A percentile compares a stretch with the other conserved stretches of the same genome.
Evolutionary conservation across 345 rosid species (phyloP).

Genomic region (Noccaea bulbosa): DNA sequence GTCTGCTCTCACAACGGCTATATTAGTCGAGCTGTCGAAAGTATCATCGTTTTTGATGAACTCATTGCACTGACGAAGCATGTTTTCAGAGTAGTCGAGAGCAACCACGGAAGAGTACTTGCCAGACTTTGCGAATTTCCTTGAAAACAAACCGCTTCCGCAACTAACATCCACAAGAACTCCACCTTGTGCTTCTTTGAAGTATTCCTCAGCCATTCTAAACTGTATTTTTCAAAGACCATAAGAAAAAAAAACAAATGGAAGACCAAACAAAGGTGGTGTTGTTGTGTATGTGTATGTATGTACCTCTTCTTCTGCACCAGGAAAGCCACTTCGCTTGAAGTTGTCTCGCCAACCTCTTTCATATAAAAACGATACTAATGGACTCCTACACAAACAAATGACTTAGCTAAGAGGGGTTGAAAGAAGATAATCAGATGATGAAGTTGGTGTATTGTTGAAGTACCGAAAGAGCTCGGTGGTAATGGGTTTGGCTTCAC

Average conservation of each 20-base stretch:
- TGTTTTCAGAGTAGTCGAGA: slow-evolving; percentile 92
- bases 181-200: slow-evolving; percentile 78
- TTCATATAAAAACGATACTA: slow-evolving; percentile 90
- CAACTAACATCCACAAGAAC: slow-evolving; percentile 91
- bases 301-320: slow-evolving; percentile 86
- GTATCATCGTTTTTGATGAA: slow-evolving; percentile 69
- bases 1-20: slow-evolving; percentile 93
- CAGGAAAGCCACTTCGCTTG: slow-evolving; percentile 84
- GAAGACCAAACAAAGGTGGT: slow-evolving; percentile 3
- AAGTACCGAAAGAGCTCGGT: slow-evolving; percentile 85
- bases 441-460: not conserved
- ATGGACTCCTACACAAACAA: slow-evolving; percentile 69
- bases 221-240: slow-evolving; percentile 56
- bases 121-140: slow-evolving; percentile 81
- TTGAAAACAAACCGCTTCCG: slow-evolving; percentile 92
- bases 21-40: slow-evolving; percentile 58
- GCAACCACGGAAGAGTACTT: slow-evolving; percentile 83
- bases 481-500: slow-evolving; percentile 67
- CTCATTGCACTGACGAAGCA: slow-evolving; percentile 91
- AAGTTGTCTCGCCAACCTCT: slow-evolving; percentile 96
- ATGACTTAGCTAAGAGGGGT: not conserved
- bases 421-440: not conserved
- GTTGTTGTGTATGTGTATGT: not conserved
- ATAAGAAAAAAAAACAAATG: not conserved
- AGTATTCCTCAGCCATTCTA: slow-evolving; percentile 90